Evolutionary conservation across 2,329 filamentous ascomycete species (phyloP).

Genomic region (Leptodontidium sp.): DNA sequence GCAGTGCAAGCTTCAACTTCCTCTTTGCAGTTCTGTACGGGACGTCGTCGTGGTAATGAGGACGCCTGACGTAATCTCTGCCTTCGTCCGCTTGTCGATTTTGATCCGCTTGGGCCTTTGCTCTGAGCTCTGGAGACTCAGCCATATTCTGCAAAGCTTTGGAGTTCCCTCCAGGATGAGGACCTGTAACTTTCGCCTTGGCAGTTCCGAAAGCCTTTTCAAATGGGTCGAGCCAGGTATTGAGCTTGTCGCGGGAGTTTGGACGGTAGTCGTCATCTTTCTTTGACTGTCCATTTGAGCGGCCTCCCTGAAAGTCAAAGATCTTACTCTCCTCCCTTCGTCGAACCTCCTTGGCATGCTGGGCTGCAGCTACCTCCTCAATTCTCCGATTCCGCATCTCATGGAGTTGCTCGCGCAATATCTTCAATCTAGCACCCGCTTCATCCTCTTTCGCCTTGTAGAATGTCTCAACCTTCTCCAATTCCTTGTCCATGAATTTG

Average conservation of each 20-base stretch:
- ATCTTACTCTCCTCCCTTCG: slow-evolving; percentile 35
- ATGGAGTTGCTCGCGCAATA: slow-evolving; percentile 85
- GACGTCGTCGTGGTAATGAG: slow-evolving; percentile 65
- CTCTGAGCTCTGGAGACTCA: slow-evolving; percentile 46
- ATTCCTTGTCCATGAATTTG: slow-evolving; percentile 80
- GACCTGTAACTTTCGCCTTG: slow-evolving; percentile 59
- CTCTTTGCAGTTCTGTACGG: slow-evolving; percentile 88
- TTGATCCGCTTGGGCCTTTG: slow-evolving; percentile 51
- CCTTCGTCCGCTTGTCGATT: slow-evolving; percentile 42
- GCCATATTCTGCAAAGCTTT: slow-evolving; percentile 64
- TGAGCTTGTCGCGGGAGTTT: slow-evolving; percentile 39
- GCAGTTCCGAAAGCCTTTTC: slow-evolving; percentile 39
- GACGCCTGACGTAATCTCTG: slow-evolving; percentile 58
- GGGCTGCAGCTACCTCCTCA: slow-evolving; percentile 64
- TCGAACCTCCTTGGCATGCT: slow-evolving; percentile 37
- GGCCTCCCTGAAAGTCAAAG: slow-evolving; percentile 32
- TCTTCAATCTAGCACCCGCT: slow-evolving; percentile 73
- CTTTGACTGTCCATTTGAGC: slow-evolving; percentile 33
- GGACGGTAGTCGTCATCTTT: slow-evolving; percentile 32
- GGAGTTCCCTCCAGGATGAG: slow-evolving; percentile 64
- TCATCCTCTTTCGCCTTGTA: slow-evolving; percentile 90
- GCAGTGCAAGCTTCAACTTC: slow-evolving; percentile 88
- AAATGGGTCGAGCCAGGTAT: slow-evolving; percentile 61
- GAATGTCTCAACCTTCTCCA: slow-evolving; percentile 92
- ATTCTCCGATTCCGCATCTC: slow-evolving; percentile 89